Evolutionary conservation across 176 grass and related monocot genomes (phyloP).

Genomic region (Lolium multiflorum): DNA sequence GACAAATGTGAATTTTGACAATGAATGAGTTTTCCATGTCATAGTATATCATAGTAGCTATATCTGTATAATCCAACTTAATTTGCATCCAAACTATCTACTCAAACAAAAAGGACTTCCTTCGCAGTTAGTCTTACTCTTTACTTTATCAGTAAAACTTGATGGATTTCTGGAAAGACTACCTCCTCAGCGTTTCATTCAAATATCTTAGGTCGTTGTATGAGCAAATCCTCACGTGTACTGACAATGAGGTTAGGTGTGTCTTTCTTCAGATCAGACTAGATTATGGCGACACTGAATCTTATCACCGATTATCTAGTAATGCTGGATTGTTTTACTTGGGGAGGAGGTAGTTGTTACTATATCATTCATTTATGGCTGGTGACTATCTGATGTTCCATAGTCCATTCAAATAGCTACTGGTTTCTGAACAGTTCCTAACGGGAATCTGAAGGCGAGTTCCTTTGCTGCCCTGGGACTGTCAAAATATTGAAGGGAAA

Average conservation of each 20-base stretch:
- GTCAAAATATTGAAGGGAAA: neutral
- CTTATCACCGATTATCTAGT: neutral
- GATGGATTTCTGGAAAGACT: neutral
- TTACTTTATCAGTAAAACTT: slow-evolving; percentile 18
- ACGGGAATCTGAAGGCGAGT: neutral
- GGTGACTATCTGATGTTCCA: neutral
- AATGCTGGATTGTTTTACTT: neutral
- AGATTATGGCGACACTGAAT: neutral
- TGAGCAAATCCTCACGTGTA: neutral
- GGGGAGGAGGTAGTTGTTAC: neutral
- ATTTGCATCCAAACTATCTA: neutral
- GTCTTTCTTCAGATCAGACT: neutral
- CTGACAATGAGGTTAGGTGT: neutral
- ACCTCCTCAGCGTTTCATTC: neutral
- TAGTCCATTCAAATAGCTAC: neutral
- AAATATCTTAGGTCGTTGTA: neutral
- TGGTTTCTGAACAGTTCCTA: neutral
- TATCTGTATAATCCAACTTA: neutral
- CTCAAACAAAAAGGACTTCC: neutral
- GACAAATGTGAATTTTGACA: slow-evolving; percentile 2
- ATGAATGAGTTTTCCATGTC: slow-evolving; percentile 8
- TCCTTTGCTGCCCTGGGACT: neutral
- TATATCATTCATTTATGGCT: slow-evolving; percentile 9
- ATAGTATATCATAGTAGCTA: neutral
- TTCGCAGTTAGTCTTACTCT: neutral